Conservation (phyloP, 2,329 filamentous ascomycete species). For the Raffaelea arxii region DNA sequence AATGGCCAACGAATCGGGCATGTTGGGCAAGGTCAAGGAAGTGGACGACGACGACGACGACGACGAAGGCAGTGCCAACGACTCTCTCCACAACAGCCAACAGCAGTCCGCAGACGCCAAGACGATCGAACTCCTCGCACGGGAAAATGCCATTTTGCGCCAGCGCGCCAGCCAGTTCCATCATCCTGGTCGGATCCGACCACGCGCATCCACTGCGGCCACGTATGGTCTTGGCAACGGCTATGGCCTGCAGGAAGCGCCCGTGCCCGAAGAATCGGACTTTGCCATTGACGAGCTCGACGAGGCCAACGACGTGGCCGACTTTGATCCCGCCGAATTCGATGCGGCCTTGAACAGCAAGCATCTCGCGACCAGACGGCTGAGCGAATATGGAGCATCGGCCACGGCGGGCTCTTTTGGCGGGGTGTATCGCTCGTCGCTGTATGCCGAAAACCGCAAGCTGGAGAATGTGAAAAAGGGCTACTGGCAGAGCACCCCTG, state of each 20-base stretch:
- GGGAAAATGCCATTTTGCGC: conserved; percentile 53
- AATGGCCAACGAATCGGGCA: conserved; percentile 53
- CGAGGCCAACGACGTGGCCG: conserved; percentile 49
- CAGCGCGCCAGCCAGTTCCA: conserved; percentile 43
- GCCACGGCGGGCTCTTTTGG: no score
- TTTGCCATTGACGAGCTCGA: conserved; percentile 66
- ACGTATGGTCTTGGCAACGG: conserved; percentile 44
- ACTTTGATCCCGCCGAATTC: no score
- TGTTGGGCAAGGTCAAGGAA: conserved; percentile 60
- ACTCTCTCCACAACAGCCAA: conserved; percentile 39
- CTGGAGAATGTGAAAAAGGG: conserved; percentile 56
- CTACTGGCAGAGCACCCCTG: conserved; percentile 63
- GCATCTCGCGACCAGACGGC: no score
- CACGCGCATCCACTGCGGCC: conserved; percentile 47
- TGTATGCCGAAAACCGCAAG: conserved; percentile 50
- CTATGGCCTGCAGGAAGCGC: conserved; percentile 48
- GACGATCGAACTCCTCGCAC: conserved; percentile 51
- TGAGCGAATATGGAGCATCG: no score
- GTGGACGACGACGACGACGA: conserved; percentile 55
- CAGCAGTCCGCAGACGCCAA: conserved; percentile 49
- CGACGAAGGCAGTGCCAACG: conserved; percentile 45
- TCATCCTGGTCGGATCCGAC: conserved; percentile 43
- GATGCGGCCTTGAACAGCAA: conserved; percentile 31
- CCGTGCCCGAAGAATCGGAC: conserved; percentile 58
- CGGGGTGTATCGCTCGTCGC: conserved; percentile 36